These are phyloP conservation scores for Epithele typhae DNA, from an alignment of 768 basidiomycete genomes.

Conservation along the genomic window DNA sequence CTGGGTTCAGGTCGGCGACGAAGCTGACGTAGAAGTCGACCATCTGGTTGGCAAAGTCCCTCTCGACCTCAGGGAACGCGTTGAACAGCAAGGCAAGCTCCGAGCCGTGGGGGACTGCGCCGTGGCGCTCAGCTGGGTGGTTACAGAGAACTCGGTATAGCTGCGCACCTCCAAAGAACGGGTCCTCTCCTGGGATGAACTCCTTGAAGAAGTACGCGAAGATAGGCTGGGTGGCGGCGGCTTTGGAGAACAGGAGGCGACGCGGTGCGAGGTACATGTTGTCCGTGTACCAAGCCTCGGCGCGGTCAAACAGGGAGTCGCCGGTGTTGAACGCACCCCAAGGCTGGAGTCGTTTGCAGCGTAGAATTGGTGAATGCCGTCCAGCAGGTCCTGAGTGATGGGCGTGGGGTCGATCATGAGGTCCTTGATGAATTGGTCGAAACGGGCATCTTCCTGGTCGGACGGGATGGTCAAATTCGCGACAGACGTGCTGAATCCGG, in stretches of 20 bases:
- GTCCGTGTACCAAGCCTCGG: slow-evolving; percentile 54
- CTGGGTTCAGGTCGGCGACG: slow-evolving; percentile 50
- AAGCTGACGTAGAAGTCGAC: slow-evolving; percentile 55
- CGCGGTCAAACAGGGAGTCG: slow-evolving; percentile 54
- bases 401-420: slow-evolving; percentile 52
- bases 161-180: slow-evolving; percentile 40
- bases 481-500: slow-evolving; percentile 37
- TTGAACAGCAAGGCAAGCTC: slow-evolving; percentile 49
- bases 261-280: slow-evolving; percentile 51
- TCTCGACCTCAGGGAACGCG: slow-evolving; percentile 41
- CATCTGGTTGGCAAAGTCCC: slow-evolving; percentile 42
- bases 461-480: slow-evolving; percentile 35
- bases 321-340: slow-evolving; percentile 56
- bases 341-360: slow-evolving; percentile 44
- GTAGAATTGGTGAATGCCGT: slow-evolving; percentile 36
- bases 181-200: slow-evolving; percentile 51
- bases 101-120: slow-evolving; percentile 43
- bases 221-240: slow-evolving; percentile 41
- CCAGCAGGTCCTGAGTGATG: slow-evolving; percentile 37
- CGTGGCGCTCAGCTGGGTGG: too few relatives aligned
- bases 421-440: slow-evolving; percentile 43
- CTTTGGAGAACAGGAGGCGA: slow-evolving; percentile 46
- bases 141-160: too few relatives aligned
- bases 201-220: slow-evolving; percentile 55
- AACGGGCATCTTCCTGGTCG: slow-evolving; percentile 36